A percentile compares a stretch with the other conserved stretches of the same genome.
Evolutionary conservation across 2,329 filamentous ascomycete genomes (phyloP).

Genomic region (Pseudogymnoascus sp.): DNA sequence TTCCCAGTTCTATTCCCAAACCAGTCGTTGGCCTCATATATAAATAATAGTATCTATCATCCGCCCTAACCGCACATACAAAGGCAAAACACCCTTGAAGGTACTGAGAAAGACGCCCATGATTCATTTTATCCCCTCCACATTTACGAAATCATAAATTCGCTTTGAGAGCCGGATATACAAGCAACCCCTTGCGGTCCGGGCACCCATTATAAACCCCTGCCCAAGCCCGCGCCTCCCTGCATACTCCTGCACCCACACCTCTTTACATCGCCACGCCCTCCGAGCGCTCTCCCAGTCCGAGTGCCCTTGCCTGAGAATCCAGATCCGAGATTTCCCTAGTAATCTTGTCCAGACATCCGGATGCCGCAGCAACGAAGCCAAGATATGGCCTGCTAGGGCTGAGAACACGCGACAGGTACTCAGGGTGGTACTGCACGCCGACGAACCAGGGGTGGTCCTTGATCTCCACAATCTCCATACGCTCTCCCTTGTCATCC

Average conservation of each 20-base stretch:
- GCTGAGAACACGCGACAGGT: constrained; percentile 63
- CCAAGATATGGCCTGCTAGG: constrained; percentile 73
- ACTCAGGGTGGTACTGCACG: constrained; percentile 87
- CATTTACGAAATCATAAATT: constrained; percentile 1
- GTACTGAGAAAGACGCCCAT: neutral
- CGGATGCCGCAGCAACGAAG: constrained; percentile 64
- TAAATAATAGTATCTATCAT: constrained; percentile 3
- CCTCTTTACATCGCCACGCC: neutral
- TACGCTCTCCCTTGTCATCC: constrained; percentile 67
- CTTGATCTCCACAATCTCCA: constrained; percentile 76
- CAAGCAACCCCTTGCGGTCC: neutral
- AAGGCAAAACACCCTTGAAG: neutral
- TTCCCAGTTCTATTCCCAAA: constrained; percentile 4
- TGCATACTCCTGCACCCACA: neutral
- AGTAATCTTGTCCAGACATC: constrained; percentile 25
- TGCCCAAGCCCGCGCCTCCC: neutral
- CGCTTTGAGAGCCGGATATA: neutral
- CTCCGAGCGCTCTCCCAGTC: constrained; percentile 1
- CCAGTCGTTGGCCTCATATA: constrained; percentile 6
- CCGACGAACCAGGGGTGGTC: constrained; percentile 80
- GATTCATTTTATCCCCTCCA: constrained; percentile 3
- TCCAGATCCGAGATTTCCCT: constrained; percentile 10
- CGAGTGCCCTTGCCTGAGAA: neutral
- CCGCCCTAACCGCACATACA: neutral
- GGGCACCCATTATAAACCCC: neutral